Evolutionary conservation across 2,329 filamentous ascomycete genomes (phyloP).

Genomic region (Drechslerella dactyloides): DNA sequence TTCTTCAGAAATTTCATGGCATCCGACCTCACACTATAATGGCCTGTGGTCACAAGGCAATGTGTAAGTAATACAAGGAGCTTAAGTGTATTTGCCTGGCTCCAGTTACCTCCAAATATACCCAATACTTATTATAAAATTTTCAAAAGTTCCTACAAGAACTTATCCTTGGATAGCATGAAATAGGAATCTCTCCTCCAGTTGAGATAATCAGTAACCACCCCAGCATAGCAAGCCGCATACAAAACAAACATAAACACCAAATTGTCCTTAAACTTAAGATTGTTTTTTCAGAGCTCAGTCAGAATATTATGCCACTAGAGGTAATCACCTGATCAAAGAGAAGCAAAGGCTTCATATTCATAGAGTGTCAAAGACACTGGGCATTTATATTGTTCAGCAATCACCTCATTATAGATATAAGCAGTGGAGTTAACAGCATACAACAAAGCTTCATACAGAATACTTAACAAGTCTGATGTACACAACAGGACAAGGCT

Average conservation of each 20-base stretch:
- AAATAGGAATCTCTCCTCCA: neutral
- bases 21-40: conserved; percentile 14
- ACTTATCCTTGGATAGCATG: neutral
- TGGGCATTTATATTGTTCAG: conserved; percentile 62
- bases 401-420: conserved; percentile 64
- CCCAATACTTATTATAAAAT: conserved; percentile 52
- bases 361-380: conserved; percentile 63
- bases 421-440: conserved; percentile 52
- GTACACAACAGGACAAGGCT: neutral
- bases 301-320: conserved; percentile 66
- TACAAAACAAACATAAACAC: conserved; percentile 63
- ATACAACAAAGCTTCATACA: conserved; percentile 53
- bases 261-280: conserved; percentile 64
- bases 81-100: conserved; percentile 54
- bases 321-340: conserved; percentile 62
- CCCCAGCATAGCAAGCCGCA: conserved; percentile 62
- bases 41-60: conserved; percentile 26
- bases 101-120: conserved; percentile 63
- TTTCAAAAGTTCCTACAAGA: neutral
- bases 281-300: conserved; percentile 61
- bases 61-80: conserved; percentile 39
- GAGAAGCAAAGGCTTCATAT: conserved; percentile 62
- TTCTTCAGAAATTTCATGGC: conserved; percentile 36
- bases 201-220: conserved; percentile 24
- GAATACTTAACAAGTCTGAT: conserved; percentile 49